Base-by-base conservation (phyloP, 2,329 filamentous ascomycete species). In the Exophiala bonariae region DNA sequence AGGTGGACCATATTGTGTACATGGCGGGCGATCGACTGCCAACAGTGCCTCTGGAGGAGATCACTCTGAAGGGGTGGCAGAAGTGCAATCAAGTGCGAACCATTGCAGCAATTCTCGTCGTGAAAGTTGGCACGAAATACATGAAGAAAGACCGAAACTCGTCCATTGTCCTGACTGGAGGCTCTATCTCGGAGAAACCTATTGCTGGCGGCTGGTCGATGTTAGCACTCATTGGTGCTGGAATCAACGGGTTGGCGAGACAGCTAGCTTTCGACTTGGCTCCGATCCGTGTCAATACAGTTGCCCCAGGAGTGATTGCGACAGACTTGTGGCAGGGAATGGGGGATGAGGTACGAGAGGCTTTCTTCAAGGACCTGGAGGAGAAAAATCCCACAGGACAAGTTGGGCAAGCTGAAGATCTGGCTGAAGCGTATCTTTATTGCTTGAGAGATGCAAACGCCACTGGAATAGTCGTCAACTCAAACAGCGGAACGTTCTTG, bases 261-360 rank as follows among this genome's bases (percentile, higher is more conserved):
- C 75, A 71, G 3, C 65, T 87, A 26, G 83, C 83, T 2, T 58
- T 86, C 23, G 83, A 87, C 57, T 59, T 88, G 45, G 75, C 74
- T 52, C 84, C 84, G 0, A 64, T 86, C 7, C 67, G 85, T 2
- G 82, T 86, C 19, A 87, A 87, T 59, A 60, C 76, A 1, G 78
- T 87, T 1, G 69, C 66, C 43, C 81, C 82, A 0, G 84, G 83
- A 0, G 67, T 71, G 0, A 69, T 79, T 0, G 62, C 72, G 31
- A 82, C 79, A 4, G 71, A 72, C 33, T 44, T 77, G 22, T 74
- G 64, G 62, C 61, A 62, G 5, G 43, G 52, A 2, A 53, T 63
- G 44, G 28, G 49, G 4, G 62, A 57, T 13, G 56, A 63, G 23
- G 23, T 59, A 32, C 62, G 59, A 49, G 42, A 56, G 37, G 51